A percentile compares a stretch with the other conserved stretches of the same genome.
phyloP scores from a whole-genome alignment of 495 filamentous ascomycete genomes.

The Aspergillus indologenus region DNA sequence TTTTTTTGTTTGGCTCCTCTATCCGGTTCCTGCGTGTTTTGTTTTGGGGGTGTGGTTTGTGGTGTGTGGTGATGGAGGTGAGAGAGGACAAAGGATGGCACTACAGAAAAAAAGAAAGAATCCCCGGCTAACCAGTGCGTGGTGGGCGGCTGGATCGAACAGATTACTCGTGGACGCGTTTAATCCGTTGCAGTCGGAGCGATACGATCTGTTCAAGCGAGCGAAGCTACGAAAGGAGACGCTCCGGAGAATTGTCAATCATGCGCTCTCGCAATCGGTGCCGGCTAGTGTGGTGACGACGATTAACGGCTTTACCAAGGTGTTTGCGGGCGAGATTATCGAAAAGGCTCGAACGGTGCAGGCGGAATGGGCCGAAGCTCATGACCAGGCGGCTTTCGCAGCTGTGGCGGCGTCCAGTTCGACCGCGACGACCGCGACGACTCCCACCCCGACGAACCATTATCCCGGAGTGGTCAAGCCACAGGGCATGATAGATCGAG shows the following conservation, averaged over 20 bases:
- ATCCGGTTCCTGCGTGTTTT: neutral
- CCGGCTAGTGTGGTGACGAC: slow-evolving; percentile 73
- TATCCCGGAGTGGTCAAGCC: neutral
- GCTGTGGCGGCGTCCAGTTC: slow-evolving; percentile 22
- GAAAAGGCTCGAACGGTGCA: slow-evolving; percentile 78
- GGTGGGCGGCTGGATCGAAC: slow-evolving; percentile 8
- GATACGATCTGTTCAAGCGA: slow-evolving; percentile 72
- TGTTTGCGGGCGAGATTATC: slow-evolving; percentile 79
- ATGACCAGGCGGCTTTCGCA: slow-evolving; percentile 36
- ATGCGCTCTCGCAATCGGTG: slow-evolving; percentile 84
- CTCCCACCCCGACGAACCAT: neutral
- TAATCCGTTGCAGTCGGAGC: slow-evolving; percentile 60
- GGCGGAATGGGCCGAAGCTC: slow-evolving; percentile 65
- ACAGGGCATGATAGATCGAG: neutral
- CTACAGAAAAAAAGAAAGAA: neutral
- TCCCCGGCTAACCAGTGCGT: neutral
- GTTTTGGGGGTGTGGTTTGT: neutral
- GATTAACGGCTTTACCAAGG: slow-evolving; percentile 77
- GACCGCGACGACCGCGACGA: slow-evolving; percentile 2
- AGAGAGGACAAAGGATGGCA: neutral
- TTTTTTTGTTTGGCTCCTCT: slow-evolving; percentile 4
- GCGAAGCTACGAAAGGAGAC: slow-evolving; percentile 64
- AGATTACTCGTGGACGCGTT: slow-evolving; percentile 70
- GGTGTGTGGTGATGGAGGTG: neutral
- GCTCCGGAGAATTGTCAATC: slow-evolving; percentile 72